Evolutionary conservation across 1,139 yeast species (phyloP).

Genomic region (Candida mesenterica): DNA sequence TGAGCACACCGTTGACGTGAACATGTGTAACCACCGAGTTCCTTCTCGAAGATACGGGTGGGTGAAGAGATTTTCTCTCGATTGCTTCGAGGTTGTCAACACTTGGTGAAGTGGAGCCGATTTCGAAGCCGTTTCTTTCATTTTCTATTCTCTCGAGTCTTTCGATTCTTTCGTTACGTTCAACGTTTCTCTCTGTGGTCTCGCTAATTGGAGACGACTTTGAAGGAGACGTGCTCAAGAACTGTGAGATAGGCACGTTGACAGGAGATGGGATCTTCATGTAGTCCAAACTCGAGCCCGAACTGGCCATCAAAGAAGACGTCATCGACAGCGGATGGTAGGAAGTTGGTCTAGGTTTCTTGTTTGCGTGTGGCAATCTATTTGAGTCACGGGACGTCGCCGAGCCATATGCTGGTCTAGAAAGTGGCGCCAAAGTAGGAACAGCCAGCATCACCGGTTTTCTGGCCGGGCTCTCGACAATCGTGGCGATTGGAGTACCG

Average conservation of each 20-base stretch:
- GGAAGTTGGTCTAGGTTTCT: slow-evolving; percentile 77
- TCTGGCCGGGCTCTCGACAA: slow-evolving; percentile 45
- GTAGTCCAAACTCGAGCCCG: slow-evolving; percentile 5
- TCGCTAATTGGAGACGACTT: slow-evolving; percentile 22
- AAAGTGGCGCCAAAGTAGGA: slow-evolving; percentile 13
- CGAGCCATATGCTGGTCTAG: slow-evolving; percentile 9
- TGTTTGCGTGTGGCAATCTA: slow-evolving; percentile 42
- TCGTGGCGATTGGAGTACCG: slow-evolving; percentile 41
- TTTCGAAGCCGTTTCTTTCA: too few relatives aligned
- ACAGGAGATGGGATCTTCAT: slow-evolving; percentile 18
- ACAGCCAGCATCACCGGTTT: slow-evolving; percentile 13
- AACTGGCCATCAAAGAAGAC: slow-evolving; percentile 28
- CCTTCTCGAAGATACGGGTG: slow-evolving; percentile 26
- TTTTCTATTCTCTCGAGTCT: neutral
- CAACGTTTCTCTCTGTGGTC: slow-evolving; percentile 12
- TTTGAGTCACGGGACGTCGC: slow-evolving; percentile 21
- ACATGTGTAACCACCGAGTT: slow-evolving; percentile 47
- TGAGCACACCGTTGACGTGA: slow-evolving; percentile 48
- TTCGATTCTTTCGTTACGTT: slow-evolving; percentile 3
- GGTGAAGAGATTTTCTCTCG: neutral
- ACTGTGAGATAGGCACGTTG: slow-evolving; percentile 33
- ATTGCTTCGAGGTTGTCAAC: slow-evolving; percentile 3
- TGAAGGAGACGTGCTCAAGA: slow-evolving; percentile 40
- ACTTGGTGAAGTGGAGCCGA: too few relatives aligned
- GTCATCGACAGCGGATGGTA: slow-evolving; percentile 64